Evolutionary conservation across 2,329 filamentous ascomycete species (phyloP), one percentile per base, ranked within the genome.

Genomic region (Paracoccidioides lutzii): DNA sequence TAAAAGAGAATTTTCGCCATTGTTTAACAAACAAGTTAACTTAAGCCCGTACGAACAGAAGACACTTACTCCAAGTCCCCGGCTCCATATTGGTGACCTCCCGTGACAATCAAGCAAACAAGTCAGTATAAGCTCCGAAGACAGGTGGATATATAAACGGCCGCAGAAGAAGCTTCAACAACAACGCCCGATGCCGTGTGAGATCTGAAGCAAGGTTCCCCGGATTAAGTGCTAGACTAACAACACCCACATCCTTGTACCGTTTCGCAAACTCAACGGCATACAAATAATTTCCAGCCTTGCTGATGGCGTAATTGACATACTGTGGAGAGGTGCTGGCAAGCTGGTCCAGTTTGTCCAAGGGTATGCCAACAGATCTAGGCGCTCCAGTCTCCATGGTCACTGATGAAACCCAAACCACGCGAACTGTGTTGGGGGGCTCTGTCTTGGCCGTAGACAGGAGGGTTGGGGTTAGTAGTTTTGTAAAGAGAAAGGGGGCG

Each of bases 111-210:
- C 69, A 76, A 0, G 76, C 71, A 57, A 72, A 80, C 0, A 80
- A 60, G 57, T 75, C 70, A 0, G 77, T 77, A 60, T 77, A 78
- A 0, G 75, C 76, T 0, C 76, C 78, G 35, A 65, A 60, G 3
- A 57, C 60, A 1, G 69, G 60, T 12, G 66, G 63, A 51, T 72
- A 63, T 2, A 68, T 57, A 3, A 69, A 38, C 6, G 58, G 57
- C 1, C 58, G 60, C 52, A 66, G 58, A 37, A 68, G 62, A 35
- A 45, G 44, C 22, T 37, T 55, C 30, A 55, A 9, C 54, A 48
- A 53, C 14, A 9, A 70, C 55, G 0, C 64, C 15, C 0, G 69
- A 65, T 54, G 68, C 9, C 58, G 45, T 63, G 30, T 62, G 56
- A 56, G 63, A 35, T 64, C 63, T 0, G 66, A 63, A 33, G 58